Conservation (phyloP, 768 basidiomycete genomes). For the Favolaschia claudopus region DNA sequence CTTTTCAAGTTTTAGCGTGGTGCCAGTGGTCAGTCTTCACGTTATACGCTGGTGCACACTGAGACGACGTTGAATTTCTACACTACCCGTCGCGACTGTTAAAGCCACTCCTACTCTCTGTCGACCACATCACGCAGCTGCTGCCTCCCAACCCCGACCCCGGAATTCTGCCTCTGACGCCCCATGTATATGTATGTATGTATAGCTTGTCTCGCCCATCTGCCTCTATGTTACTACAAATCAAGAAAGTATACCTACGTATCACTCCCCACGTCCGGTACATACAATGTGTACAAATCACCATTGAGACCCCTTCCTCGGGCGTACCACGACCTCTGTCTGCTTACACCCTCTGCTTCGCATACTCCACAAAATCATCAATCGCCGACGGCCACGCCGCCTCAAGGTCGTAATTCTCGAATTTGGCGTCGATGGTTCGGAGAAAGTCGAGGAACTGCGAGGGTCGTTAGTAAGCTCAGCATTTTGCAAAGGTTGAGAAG, state of each 20-base stretch:
- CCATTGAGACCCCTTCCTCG: not conserved
- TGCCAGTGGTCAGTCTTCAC: too few relatives aligned
- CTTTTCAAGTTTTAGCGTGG: too few relatives aligned
- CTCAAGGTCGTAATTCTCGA: conserved; percentile 80
- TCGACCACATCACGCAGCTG: too few relatives aligned
- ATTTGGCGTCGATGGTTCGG: conserved; percentile 74
- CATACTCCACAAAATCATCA: conserved; percentile 83
- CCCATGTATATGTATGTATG: not conserved
- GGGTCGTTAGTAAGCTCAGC: not conserved
- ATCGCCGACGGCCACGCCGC: conserved; percentile 90
- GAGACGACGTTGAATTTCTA: too few relatives aligned
- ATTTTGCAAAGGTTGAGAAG: not conserved
- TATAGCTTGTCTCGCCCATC: not conserved
- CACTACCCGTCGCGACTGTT: too few relatives aligned
- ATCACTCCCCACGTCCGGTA: not conserved
- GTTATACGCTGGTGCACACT: too few relatives aligned
- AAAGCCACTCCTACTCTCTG: too few relatives aligned
- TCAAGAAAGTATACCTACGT: not conserved
- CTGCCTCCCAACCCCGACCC: too few relatives aligned
- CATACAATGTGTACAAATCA: not conserved
- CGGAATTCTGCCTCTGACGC: too few relatives aligned
- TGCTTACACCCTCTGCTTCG: conserved; percentile 47
- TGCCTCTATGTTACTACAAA: conserved; percentile 16
- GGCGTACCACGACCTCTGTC: not conserved
- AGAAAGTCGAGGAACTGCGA: conserved; percentile 81